Conservation (phyloP, 176 grass and related monocot species). For the Leersia perrieri region DNA sequence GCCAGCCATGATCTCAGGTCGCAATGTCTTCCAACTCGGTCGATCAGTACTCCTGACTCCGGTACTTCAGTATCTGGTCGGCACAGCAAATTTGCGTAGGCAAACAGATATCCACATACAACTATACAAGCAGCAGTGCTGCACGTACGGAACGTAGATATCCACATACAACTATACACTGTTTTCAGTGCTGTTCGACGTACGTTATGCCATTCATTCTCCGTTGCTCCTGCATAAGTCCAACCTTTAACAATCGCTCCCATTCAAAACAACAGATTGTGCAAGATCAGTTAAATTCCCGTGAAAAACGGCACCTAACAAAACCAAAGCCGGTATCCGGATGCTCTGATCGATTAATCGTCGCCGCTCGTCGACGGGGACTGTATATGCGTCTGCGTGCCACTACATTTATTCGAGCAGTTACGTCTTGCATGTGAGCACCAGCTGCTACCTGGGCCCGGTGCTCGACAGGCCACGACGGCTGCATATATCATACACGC, state of each 20-base stretch:
- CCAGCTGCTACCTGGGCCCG: constrained; percentile 33
- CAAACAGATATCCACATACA: neutral
- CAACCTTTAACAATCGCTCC: neutral
- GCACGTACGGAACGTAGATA: neutral
- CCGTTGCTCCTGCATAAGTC: neutral
- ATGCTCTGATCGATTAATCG: neutral
- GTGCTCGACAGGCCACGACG: constrained; percentile 30
- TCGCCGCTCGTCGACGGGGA: neutral
- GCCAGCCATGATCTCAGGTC: neutral
- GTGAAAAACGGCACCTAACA: neutral
- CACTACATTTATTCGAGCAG: constrained; percentile 11
- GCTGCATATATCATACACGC: constrained; percentile 1
- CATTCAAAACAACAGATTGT: neutral
- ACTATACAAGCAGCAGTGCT: no score
- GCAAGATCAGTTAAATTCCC: neutral
- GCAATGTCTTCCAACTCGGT: neutral
- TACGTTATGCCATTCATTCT: neutral
- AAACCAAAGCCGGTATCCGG: neutral
- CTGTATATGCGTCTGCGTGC: neutral
- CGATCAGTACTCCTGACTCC: neutral
- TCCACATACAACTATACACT: neutral
- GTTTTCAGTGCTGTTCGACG: no score
- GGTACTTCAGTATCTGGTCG: neutral
- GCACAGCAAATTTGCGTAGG: neutral
- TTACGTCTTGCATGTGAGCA: constrained; percentile 32